Conservation (phyloP, 2,329 filamentous ascomycete genomes). For the Microdochium bolleyi region DNA sequence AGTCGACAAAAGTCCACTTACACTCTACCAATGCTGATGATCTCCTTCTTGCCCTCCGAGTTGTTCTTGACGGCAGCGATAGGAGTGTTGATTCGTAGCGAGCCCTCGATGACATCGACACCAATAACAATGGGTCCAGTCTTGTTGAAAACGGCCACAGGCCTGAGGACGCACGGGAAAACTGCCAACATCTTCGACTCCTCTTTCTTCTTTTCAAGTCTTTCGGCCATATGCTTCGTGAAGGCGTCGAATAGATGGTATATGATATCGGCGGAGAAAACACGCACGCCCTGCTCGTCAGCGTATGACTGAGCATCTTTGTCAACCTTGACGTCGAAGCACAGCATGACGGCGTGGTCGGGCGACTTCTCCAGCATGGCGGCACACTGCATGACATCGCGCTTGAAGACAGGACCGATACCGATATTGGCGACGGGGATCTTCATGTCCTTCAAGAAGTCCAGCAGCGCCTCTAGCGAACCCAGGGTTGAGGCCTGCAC, state of each 20-base stretch:
- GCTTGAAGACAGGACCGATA: constrained; percentile 95
- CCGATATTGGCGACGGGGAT: constrained; percentile 97
- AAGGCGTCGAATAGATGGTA: constrained; percentile 98
- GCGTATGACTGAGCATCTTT: constrained; percentile 90
- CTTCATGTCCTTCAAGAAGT: constrained; percentile 93
- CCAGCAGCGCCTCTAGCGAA: constrained; percentile 89
- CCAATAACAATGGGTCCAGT: constrained; percentile 90
- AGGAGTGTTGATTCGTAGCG: constrained; percentile 78
- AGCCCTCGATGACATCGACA: constrained; percentile 90
- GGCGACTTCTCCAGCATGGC: constrained; percentile 94
- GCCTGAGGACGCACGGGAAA: constrained; percentile 86
- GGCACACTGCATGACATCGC: constrained; percentile 91
- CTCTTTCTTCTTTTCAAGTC: constrained; percentile 89
- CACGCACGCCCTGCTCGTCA: constrained; percentile 90
- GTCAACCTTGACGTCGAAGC: constrained; percentile 99
- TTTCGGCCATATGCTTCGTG: constrained; percentile 84
- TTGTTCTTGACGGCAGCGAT: constrained; percentile 82
- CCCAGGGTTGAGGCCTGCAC: constrained; percentile 97
- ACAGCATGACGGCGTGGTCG: constrained; percentile 97
- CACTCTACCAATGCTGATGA: constrained; percentile 85
- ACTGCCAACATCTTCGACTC: constrained; percentile 92
- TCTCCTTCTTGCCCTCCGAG: constrained; percentile 72
- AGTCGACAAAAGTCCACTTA: constrained; percentile 41
- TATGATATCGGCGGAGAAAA: constrained; percentile 98
- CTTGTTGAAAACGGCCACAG: constrained; percentile 98